Evolutionary conservation across 2,329 filamentous ascomycete species (phyloP).

Genomic region (Cytospora mali): DNA sequence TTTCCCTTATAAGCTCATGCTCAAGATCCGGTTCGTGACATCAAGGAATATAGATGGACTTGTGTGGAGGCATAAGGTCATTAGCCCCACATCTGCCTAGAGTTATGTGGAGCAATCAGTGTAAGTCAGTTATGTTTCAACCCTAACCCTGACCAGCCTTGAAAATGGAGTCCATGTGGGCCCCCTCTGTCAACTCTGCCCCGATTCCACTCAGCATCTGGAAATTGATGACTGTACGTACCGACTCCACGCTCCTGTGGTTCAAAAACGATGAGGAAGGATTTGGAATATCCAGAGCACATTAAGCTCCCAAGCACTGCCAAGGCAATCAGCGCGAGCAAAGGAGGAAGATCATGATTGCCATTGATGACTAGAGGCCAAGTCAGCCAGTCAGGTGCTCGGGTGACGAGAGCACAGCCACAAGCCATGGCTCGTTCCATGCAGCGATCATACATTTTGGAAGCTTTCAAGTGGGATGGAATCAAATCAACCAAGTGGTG

Average conservation of each 20-base stretch:
- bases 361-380: too few species aligned
- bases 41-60: background rate
- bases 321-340: background rate
- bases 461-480: too few species aligned
- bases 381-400: too few species aligned
- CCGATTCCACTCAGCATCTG: too few species aligned
- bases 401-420: conserved; percentile 11
- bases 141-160: background rate
- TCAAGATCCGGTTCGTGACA: background rate
- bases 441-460: background rate
- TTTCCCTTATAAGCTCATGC: background rate
- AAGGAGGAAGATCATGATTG: too few species aligned
- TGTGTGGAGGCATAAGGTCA: background rate
- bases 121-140: too few species aligned
- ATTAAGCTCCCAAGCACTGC: background rate
- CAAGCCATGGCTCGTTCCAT: background rate
- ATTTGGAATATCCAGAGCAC: too few species aligned
- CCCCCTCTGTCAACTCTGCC: too few species aligned
- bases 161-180: background rate
- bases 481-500: too few species aligned
- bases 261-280: background rate
- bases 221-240: too few species aligned
- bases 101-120: too few species aligned
- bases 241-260: too few species aligned
- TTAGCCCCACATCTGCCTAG: background rate